phyloP scores from a whole-genome alignment of 768 basidiomycete genomes.

The Agaricus bisporus region DNA sequence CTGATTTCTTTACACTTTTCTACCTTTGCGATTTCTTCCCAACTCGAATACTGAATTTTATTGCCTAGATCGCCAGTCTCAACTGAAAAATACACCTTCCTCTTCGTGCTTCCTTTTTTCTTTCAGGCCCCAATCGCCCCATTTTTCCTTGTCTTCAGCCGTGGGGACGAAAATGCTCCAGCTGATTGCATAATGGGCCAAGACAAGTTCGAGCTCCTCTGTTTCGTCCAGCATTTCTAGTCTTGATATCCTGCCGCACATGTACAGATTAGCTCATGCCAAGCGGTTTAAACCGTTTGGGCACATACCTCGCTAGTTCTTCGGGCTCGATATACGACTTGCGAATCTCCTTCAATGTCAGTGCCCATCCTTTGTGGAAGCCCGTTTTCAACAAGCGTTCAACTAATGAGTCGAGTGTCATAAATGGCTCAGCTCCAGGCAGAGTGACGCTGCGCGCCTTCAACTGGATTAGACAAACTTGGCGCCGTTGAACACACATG shows the following conservation, averaged over 20 bases:
- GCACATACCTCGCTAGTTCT: constrained; percentile 54
- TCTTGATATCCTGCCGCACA: constrained; percentile 55
- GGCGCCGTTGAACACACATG: neutral
- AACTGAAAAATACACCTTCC: neutral
- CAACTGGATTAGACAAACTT: neutral
- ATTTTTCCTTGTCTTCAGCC: constrained; percentile 13
- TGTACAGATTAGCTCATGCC: neutral
- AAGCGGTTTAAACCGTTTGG: neutral
- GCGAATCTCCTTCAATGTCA: constrained; percentile 69
- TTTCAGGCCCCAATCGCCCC: constrained; percentile 33
- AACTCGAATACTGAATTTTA: neutral
- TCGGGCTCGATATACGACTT: constrained; percentile 34
- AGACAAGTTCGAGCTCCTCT: constrained; percentile 88
- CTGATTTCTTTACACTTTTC: constrained; percentile 14
- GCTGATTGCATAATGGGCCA: constrained; percentile 84
- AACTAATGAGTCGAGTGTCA: constrained; percentile 48
- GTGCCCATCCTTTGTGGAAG: constrained; percentile 48
- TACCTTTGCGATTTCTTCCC: neutral
- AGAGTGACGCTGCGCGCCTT: constrained; percentile 72
- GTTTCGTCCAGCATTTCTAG: constrained; percentile 91
- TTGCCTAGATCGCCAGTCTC: neutral
- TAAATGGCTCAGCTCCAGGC: constrained; percentile 65
- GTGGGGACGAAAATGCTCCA: constrained; percentile 46
- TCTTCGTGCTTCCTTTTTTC: constrained; percentile 8
- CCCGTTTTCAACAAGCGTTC: constrained; percentile 52